Evolutionary conservation across 78 protist genomes (phyloP).

Genomic region (Protostelium mycophagum): DNA sequence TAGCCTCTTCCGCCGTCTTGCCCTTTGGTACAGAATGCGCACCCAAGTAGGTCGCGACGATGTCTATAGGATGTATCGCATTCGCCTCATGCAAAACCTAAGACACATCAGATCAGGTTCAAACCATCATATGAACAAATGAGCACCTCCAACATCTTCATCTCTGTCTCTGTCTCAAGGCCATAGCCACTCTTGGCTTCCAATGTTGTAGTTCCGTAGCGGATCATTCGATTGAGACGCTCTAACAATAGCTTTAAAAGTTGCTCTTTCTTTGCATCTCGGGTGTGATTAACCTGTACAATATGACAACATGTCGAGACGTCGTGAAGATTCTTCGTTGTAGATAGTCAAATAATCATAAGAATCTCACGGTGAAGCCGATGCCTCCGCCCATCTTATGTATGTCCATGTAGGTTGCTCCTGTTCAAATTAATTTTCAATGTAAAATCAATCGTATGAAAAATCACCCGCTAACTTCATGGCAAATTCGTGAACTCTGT

Average conservation of each 20-base stretch:
- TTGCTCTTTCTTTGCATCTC: conserved; percentile 46
- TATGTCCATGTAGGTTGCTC: conserved; percentile 89
- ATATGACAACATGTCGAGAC: background rate
- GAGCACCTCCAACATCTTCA: conserved; percentile 82
- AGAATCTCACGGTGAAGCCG: conserved; percentile 56
- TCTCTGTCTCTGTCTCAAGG: conserved; percentile 74
- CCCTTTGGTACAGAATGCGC: conserved; percentile 84
- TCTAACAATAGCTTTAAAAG: conserved; percentile 16
- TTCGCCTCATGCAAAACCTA: conserved; percentile 37
- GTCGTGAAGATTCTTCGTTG: background rate
- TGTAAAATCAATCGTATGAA: background rate
- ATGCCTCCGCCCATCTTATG: conserved; percentile 89
- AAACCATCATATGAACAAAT: background rate
- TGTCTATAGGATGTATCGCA: conserved; percentile 29
- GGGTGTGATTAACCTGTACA: conserved; percentile 48
- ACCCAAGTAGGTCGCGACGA: conserved; percentile 77
- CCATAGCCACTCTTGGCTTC: conserved; percentile 92
- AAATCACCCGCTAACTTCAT: conserved; percentile 47
- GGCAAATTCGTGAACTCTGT: conserved; percentile 74
- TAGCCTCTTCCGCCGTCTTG: conserved; percentile 30
- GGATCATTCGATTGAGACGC: conserved; percentile 73
- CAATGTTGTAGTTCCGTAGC: conserved; percentile 70
- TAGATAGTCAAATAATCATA: background rate
- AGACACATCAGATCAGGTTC: background rate
- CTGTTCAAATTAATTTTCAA: conserved; percentile 7